Conservation (phyloP, 371 early-diverging fungal species). For the Blastocladiella emersonii region DNA sequence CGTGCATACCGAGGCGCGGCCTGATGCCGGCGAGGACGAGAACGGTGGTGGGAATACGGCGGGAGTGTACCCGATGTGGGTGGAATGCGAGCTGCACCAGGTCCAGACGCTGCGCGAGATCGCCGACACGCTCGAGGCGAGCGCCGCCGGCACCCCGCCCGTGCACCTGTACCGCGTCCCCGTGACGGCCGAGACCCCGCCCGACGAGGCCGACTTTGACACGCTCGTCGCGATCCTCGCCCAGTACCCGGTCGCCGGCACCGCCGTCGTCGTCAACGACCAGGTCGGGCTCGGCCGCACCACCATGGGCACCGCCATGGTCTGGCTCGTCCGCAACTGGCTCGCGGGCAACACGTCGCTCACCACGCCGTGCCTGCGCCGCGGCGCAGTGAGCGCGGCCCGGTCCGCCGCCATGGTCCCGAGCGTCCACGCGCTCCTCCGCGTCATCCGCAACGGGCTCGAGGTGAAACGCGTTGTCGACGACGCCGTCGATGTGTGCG, state of each 20-base stretch:
- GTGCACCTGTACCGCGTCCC: conserved; percentile 40
- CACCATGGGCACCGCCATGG: conserved; percentile 26
- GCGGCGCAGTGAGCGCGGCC: not conserved
- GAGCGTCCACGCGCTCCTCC: conserved; percentile 47
- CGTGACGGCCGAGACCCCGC: conserved; percentile 43
- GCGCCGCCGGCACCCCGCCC: conserved; percentile 8
- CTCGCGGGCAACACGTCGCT: not conserved
- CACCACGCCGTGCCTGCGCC: not conserved
- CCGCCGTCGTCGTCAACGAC: conserved; percentile 47
- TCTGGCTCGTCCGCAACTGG: conserved; percentile 9
- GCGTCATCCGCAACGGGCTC: conserved; percentile 47
- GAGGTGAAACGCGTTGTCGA: conserved; percentile 48
- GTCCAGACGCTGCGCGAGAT: conserved; percentile 42
- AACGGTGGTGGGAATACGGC: too few relatives aligned
- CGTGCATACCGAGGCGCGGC: not conserved
- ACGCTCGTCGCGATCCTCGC: conserved; percentile 24
- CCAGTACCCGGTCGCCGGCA: conserved; percentile 6
- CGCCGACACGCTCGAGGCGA: conserved; percentile 21
- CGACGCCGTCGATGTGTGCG: conserved; percentile 39
- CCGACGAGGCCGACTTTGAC: conserved; percentile 46
- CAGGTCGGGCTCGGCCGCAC: conserved; percentile 54
- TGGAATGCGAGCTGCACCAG: conserved; percentile 34
- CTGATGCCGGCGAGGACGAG: conserved; percentile 16
- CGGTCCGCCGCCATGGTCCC: conserved; percentile 24
- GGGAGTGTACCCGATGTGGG: conserved; percentile 43